These are phyloP conservation scores for Acanthamoeba lugdunensis DNA, from an alignment of 208 protist species.

Conservation along the genomic window DNA sequence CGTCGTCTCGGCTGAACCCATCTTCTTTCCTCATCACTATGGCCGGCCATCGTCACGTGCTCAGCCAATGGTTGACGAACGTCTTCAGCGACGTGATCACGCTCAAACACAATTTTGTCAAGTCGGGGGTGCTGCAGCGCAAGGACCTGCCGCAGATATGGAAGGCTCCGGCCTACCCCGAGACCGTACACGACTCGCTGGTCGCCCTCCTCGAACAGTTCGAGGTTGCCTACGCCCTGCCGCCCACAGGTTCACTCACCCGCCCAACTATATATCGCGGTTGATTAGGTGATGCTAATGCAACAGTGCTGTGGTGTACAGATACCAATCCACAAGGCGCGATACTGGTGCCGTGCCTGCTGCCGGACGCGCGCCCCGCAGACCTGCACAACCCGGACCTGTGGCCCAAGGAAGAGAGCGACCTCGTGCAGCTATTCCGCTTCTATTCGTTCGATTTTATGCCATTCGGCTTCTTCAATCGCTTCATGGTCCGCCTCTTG, in stretches of 20 bases:
- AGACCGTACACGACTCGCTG: slow-evolving; percentile 9
- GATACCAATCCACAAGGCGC: not conserved
- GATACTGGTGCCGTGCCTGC: slow-evolving; percentile 31
- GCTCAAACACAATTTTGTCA: slow-evolving; percentile 73
- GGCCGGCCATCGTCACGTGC: not conserved
- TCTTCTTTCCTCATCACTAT: not conserved
- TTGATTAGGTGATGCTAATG: no score
- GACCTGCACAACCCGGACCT: slow-evolving; percentile 29
- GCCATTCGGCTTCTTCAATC: slow-evolving; percentile 62
- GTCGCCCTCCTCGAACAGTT: slow-evolving; percentile 64
- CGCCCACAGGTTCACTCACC: not conserved
- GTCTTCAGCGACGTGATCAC: slow-evolving; percentile 70
- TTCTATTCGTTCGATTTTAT: slow-evolving; percentile 71
- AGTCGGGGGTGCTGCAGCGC: slow-evolving; percentile 31
- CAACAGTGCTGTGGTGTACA: not conserved
- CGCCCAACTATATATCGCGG: not conserved
- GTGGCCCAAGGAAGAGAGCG: slow-evolving; percentile 1
- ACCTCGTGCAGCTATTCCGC: slow-evolving; percentile 19
- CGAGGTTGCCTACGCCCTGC: slow-evolving; percentile 47
- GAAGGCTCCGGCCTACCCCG: slow-evolving; percentile 56
- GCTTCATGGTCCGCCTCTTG: slow-evolving; percentile 68
- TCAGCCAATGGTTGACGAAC: slow-evolving; percentile 53
- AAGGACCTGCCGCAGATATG: slow-evolving; percentile 68
- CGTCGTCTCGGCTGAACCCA: not conserved
- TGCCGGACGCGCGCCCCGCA: slow-evolving; percentile 2